phyloP scores from a whole-genome alignment of 257 asterid genomes.

The Ballota nigra region DNA sequence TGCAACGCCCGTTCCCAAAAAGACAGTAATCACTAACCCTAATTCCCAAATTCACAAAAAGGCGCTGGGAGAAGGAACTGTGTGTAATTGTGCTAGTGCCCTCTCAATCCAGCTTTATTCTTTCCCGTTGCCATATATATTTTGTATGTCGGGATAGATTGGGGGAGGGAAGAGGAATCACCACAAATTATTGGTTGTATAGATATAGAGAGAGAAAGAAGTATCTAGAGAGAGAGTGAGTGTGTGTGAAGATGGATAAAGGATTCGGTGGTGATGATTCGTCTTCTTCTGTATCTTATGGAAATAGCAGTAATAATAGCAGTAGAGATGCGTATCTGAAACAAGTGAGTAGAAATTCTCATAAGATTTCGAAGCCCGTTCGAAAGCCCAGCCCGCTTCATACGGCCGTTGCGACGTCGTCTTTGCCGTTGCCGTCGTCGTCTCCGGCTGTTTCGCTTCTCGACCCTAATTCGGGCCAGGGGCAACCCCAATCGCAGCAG shows the following conservation, averaged over 20 bases:
- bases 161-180: not conserved
- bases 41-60: slow-evolving; percentile 29
- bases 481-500: slow-evolving; percentile 46
- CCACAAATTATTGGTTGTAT: not conserved
- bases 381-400: slow-evolving; percentile 35
- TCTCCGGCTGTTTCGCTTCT: slow-evolving; percentile 7
- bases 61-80: slow-evolving; percentile 10
- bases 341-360: slow-evolving; percentile 34
- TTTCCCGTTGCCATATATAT: slow-evolving; percentile 21
- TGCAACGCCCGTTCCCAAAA: slow-evolving; percentile 11
- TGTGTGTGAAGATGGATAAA: slow-evolving; percentile 28
- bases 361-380: slow-evolving; percentile 38
- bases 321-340: slow-evolving; percentile 31
- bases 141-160: not conserved
- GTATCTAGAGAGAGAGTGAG: slow-evolving; percentile 13
- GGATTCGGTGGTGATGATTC: slow-evolving; percentile 28
- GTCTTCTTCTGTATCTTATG: slow-evolving; percentile 14
- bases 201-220: not conserved
- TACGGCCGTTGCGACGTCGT: not conserved
- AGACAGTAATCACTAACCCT: slow-evolving; percentile 26
- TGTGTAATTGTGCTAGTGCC: not conserved
- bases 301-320: slow-evolving; percentile 16
- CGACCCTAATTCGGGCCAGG: slow-evolving; percentile 25
- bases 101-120: slow-evolving; percentile 17
- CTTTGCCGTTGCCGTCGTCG: not conserved